These are phyloP conservation scores for Backusella circina DNA, from an alignment of 192 early-diverging fungal species.

Conservation along the genomic window DNA sequence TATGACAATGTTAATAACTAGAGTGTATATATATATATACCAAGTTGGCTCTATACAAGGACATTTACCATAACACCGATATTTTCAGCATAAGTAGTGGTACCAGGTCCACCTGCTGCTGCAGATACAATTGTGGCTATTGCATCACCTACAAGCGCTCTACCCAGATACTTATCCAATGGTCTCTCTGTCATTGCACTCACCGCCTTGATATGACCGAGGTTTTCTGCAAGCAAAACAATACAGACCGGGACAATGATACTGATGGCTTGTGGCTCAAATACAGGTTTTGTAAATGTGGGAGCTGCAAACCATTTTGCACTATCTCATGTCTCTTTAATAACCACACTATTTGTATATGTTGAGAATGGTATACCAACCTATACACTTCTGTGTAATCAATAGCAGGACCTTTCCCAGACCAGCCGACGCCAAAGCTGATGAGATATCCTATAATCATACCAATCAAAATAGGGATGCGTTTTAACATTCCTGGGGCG, in stretches of 20 bases:
- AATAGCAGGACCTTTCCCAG: conserved; percentile 27
- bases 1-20: background rate
- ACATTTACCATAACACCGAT: conserved; percentile 47
- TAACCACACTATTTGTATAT: background rate
- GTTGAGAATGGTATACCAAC: background rate
- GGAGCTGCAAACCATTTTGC: conserved; percentile 49
- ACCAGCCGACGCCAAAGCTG: conserved; percentile 28
- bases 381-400: conserved; percentile 34
- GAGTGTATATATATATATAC: background rate
- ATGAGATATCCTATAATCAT: conserved; percentile 36
- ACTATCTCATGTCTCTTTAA: background rate
- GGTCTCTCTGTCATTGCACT: conserved; percentile 39
- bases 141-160: conserved; percentile 52
- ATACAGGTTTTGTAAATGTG: conserved; percentile 34
- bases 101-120: conserved; percentile 42
- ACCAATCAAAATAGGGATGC: conserved; percentile 50
- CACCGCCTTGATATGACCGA: conserved; percentile 56
- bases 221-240: conserved; percentile 51
- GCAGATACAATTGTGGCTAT: conserved; percentile 48
- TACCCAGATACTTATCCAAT: conserved; percentile 46
- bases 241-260: conserved; percentile 50
- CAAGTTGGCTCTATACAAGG: background rate
- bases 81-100: conserved; percentile 58
- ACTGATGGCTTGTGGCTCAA: conserved; percentile 41
- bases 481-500: conserved; percentile 36